These are phyloP conservation scores for Teunomyces kruisii DNA, from an alignment of 805 yeast genomes.

Conservation along the genomic window DNA sequence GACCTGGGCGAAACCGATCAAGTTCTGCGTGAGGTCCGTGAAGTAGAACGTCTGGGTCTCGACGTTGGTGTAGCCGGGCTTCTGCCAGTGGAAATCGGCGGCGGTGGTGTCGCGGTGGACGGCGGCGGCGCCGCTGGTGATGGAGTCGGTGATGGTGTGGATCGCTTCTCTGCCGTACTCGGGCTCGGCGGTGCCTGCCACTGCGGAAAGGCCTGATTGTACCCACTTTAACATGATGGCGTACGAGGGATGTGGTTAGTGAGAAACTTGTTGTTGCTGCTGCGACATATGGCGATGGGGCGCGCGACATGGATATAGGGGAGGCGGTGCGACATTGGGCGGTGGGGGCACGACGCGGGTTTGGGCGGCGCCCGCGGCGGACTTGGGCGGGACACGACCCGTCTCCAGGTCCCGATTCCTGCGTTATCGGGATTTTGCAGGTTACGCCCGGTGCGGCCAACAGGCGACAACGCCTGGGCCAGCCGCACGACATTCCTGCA, in stretches of 20 bases:
- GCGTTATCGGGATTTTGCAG: too few species aligned
- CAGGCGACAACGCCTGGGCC: too few species aligned
- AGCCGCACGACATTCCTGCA: too few species aligned
- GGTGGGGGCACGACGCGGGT: too few species aligned
- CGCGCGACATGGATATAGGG: neutral
- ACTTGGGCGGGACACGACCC: too few species aligned
- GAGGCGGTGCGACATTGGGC: too few species aligned
- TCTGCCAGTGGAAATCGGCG: constrained; percentile 74
- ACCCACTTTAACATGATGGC: constrained; percentile 76
- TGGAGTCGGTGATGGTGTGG: constrained; percentile 71
- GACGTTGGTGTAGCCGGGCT: constrained; percentile 81
- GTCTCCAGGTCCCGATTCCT: too few species aligned
- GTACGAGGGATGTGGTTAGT: neutral
- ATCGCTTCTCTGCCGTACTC: constrained; percentile 93
- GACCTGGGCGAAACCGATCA: constrained; percentile 87
- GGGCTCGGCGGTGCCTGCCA: constrained; percentile 96
- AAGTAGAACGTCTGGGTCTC: constrained; percentile 95
- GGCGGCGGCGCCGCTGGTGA: constrained; percentile 39
- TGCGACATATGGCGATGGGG: neutral
- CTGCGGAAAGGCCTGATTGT: constrained; percentile 85
- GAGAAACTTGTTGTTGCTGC: neutral
- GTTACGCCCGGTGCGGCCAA: too few species aligned
- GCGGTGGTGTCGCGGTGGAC: constrained; percentile 52
- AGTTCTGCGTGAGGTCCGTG: constrained; percentile 57
- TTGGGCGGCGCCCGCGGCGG: too few species aligned